These are phyloP conservation scores for Nemania sp. DNA, from an alignment of 2,329 filamentous ascomycete genomes.

Conservation along the genomic window DNA sequence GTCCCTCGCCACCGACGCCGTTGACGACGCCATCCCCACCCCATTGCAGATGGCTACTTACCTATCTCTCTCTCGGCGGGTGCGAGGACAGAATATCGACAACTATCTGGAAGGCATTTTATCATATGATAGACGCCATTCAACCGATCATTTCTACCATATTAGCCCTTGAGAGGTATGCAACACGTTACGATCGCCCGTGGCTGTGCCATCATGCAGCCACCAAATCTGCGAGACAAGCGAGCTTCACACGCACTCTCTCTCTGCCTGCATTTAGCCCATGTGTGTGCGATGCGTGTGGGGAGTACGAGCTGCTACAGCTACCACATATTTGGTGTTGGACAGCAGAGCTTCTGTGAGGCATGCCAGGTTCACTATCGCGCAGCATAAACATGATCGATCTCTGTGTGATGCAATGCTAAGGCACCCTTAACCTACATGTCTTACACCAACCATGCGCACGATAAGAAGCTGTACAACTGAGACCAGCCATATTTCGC, in stretches of 20 bases:
- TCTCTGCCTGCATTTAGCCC: conserved; percentile 19
- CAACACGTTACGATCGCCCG: conserved; percentile 27
- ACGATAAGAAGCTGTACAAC: conserved; percentile 26
- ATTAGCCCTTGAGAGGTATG: conserved; percentile 16
- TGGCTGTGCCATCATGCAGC: conserved; percentile 25
- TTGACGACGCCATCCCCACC: conserved; percentile 13
- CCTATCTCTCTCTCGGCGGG: conserved; percentile 17
- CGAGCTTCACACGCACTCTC: conserved; percentile 14
- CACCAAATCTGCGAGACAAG: conserved; percentile 20
- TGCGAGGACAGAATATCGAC: conserved; percentile 19
- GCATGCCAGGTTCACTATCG: conserved; percentile 14
- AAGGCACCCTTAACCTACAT: conserved; percentile 19
- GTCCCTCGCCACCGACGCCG: conserved; percentile 18
- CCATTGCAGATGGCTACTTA: conserved; percentile 14
- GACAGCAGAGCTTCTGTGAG: conserved; percentile 18
- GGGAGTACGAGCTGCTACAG: conserved; percentile 21
- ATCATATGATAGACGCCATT: conserved; percentile 40
- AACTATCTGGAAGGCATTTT: conserved; percentile 21
- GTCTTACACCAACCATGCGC: conserved; percentile 25
- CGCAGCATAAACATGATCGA: conserved; percentile 30
- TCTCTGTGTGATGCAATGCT: conserved; percentile 28
- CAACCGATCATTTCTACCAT: conserved; percentile 38
- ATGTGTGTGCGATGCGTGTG: conserved; percentile 3
- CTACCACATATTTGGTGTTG: conserved; percentile 17
- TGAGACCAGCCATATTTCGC: conserved; percentile 17